Base-by-base conservation (phyloP, 1,139 yeast species). In the Arxiozyma heterogenica region DNA sequence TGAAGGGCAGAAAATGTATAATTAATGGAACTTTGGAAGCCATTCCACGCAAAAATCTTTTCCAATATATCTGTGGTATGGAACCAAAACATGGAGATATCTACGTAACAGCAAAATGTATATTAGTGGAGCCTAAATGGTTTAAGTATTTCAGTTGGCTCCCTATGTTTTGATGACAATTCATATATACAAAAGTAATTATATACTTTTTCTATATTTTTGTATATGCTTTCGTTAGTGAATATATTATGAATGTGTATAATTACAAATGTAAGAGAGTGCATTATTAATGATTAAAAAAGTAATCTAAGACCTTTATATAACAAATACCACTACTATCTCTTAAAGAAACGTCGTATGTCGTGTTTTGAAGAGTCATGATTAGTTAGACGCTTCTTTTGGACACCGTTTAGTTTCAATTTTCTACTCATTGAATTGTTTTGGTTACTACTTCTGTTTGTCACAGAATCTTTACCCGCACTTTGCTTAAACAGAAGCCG, bases 41-140 rank as follows among this genome's bases (percentile, higher is more conserved):
- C 23, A n/a, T 54, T 27, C 59, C 57, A 18, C 34, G 47, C 18
- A 52, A 46, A 42, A 45, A 51, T 27, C 27, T 44, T 15, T n/a
- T 41, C 18, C 42, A 51, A 8, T 51, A 43, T 30, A 6, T 56
- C 1, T n/a, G 46, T 43, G 60, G 55, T 18, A 51, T 55, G 44
- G 46, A 42, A n/a, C 41, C 54, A 8, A 58, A 60, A 1, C 64
- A 66, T 45, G 65, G 69, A 3, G 66, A 72, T 4, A 62, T 72
- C 4, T 63, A 75, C 34, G 93, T 90, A 0, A 69, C 72, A 20
- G 86, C 87, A 0, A 70, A 70, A 38, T 84, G 91, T 67, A 71
- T 85, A 0, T 71, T 86, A 54, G 90, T 86, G 1, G 91, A 86
- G 62, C 95, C 95, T 11, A 81, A 75, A 63, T 86, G 94, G 94